These are phyloP conservation scores for Crotalaria pallida DNA, from an alignment of 306 rosid species.

Conservation along the genomic window DNA sequence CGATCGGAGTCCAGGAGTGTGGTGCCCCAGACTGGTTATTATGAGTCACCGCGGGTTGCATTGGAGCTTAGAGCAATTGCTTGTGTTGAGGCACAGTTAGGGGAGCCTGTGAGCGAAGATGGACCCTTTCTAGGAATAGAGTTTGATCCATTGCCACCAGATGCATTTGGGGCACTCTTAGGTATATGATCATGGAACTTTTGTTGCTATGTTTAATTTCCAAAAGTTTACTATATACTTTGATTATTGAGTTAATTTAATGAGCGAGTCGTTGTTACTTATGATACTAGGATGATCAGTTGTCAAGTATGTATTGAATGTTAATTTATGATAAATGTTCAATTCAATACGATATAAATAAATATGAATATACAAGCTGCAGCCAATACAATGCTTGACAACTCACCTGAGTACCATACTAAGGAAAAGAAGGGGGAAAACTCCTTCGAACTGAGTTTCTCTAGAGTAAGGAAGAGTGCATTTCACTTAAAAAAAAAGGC, in stretches of 20 bases:
- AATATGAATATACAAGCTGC: neutral
- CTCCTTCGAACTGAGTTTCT: no score
- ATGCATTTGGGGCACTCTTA: conserved; percentile 87
- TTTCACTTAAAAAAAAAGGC: no score
- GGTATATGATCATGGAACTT: conserved; percentile 36
- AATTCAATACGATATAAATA: no score
- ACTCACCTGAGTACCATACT: neutral
- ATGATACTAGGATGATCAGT: neutral
- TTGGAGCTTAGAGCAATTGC: conserved; percentile 80
- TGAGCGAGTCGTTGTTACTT: neutral
- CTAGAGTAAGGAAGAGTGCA: no score
- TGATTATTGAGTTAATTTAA: neutral
- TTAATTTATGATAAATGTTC: neutral
- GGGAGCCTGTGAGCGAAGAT: conserved; percentile 82
- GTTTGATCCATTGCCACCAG: conserved; percentile 93
- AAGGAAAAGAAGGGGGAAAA: neutral
- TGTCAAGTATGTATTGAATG: neutral
- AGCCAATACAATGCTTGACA: neutral
- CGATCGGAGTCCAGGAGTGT: conserved; percentile 50
- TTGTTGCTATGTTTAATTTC: conserved; percentile 2
- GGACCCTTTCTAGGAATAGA: conserved; percentile 90
- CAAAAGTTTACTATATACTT: neutral
- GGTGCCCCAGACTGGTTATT: conserved; percentile 44
- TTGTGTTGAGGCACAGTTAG: conserved; percentile 79
- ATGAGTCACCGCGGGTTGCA: conserved; percentile 52